Evolutionary conservation across 305 asterid genomes (phyloP), one percentile per base, ranked within the genome.

Genomic region (Solanum hybrid): DNA sequence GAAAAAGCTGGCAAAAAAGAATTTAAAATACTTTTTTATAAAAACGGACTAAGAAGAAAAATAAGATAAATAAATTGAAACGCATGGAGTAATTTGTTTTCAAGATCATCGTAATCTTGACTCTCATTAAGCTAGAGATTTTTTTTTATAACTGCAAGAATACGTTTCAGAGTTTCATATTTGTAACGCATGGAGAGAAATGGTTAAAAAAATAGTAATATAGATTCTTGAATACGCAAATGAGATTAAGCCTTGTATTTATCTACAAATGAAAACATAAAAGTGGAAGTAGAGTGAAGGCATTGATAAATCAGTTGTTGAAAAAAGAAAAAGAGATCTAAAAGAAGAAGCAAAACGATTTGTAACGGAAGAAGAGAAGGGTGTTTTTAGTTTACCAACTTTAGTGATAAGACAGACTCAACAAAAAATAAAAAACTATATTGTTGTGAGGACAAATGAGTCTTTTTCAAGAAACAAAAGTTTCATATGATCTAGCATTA

Each of bases 381-480:
- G 73, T 86, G 90, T 88, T 91, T 89, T 93, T 90, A 89, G 92
- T 86, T 93, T 91, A 95, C 94, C 96, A 92, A 95, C 98, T 89
- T 89, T 82, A 94, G 91, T 26, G 86, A 89, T 34, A 90, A 78
- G 94, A 93, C 94, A 91, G 61, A 87, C 87, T 78, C 73, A 90
- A 79, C 37, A 2, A 83, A 68, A 78, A 89, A 89, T 39, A 45
- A 73, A 73, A 87, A 73, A 22, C 7, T 12, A 27, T 8, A 27
- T 34, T 31, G 38, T 37, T 14, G 9, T 32, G 22, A 65, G 88
- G 88, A 82, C 75, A 90, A 89, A 83, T 86, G 29, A 51, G 51
- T 82, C 80, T 72, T 34, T 76, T 13, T 51, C 6, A 38, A 65
- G 73, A 29, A 72, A 38, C 36, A 17, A 70, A 39, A 20, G 57